Conservation (phyloP, 2,329 filamentous ascomycete species). For the Chaetomium strumarium region DNA sequence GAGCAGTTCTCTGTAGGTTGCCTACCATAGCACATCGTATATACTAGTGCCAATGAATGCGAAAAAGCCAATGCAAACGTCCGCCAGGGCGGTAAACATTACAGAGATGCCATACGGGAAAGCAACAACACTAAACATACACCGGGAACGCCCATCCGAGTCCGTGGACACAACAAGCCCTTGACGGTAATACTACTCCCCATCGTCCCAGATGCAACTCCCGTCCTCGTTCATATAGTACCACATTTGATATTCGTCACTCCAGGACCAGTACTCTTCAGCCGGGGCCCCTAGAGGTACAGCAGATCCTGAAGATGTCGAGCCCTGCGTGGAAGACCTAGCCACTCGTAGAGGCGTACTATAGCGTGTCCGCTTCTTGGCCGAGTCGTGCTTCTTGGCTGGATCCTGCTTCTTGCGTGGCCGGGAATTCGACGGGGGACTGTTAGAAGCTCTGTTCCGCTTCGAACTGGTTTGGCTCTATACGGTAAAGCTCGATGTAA, state of each 20-base stretch:
- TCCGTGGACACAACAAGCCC: neutral
- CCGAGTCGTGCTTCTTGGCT: too few relatives aligned
- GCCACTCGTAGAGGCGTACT: slow-evolving; percentile 11
- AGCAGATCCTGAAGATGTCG: slow-evolving; percentile 10
- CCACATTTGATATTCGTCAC: slow-evolving; percentile 5
- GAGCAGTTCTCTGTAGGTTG: neutral
- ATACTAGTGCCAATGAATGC: neutral
- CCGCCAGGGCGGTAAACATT: neutral
- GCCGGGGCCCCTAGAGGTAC: neutral
- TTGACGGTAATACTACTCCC: slow-evolving; percentile 22
- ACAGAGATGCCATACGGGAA: neutral
- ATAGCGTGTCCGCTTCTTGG: slow-evolving; percentile 12
- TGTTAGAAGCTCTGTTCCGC: too few relatives aligned
- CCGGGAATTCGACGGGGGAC: too few relatives aligned
- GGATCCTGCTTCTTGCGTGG: too few relatives aligned
- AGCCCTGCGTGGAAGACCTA: slow-evolving; percentile 9
- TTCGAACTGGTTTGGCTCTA: too few relatives aligned
- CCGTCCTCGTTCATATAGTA: slow-evolving; percentile 6
- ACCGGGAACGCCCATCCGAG: neutral
- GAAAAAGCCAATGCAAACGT: neutral
- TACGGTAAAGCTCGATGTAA: too few relatives aligned
- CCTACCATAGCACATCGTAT: too few relatives aligned
- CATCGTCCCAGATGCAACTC: neutral
- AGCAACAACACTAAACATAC: neutral
- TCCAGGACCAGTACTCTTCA: slow-evolving; percentile 8